Evolutionary conservation across 225 moss, liverwort and hornwort genomes (phyloP).

Genomic region (Pleurozium schreberi): DNA sequence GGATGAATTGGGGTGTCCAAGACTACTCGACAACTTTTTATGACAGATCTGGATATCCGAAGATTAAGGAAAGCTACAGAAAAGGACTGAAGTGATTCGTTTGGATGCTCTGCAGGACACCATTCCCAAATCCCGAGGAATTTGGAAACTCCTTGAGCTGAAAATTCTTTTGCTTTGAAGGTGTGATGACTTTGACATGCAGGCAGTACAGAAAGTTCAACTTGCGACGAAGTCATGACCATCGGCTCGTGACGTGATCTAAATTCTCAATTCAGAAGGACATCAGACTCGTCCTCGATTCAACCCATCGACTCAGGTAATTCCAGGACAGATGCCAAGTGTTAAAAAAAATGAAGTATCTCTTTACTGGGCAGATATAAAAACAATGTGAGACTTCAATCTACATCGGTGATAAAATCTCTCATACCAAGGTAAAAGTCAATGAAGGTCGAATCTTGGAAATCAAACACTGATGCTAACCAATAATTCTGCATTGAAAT

Average conservation of each 20-base stretch:
- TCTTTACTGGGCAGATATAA: background rate
- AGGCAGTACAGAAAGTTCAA: background rate
- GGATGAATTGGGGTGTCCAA: background rate
- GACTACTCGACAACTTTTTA: background rate
- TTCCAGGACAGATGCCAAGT: background rate
- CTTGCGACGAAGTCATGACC: background rate
- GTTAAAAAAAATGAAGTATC: background rate
- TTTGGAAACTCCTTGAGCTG: background rate
- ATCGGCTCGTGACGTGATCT: background rate
- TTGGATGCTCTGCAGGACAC: background rate
- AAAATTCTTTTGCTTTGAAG: background rate
- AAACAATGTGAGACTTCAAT: background rate
- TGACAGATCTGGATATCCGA: background rate
- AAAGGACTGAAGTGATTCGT: background rate
- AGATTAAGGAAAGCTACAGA: background rate
- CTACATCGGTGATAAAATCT: background rate
- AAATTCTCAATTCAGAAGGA: background rate
- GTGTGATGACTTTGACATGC: background rate
- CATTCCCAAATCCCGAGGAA: background rate
- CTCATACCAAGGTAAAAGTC: background rate
- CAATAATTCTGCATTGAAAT: background rate
- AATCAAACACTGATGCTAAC: background rate
- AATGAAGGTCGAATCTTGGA: background rate
- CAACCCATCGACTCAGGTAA: background rate
- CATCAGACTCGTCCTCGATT: background rate